A percentile compares a stretch with the other conserved stretches of the same genome.
Conservation (phyloP, 495 filamentous ascomycete species). For the Aspergillus ellipticus region DNA sequence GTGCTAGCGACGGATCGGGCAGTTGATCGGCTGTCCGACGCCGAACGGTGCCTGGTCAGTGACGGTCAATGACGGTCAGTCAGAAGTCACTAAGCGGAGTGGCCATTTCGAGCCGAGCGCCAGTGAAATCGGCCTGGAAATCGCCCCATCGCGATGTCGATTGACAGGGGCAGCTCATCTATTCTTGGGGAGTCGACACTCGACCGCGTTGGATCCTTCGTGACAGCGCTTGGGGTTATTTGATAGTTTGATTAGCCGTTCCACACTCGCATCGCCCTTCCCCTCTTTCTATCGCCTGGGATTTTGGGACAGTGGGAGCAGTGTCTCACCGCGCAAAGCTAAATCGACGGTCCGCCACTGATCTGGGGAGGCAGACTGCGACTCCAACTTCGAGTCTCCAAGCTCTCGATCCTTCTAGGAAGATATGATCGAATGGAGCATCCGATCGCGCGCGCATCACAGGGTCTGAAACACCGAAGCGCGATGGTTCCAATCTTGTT, state of each 20-base stretch:
- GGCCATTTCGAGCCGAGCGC: not conserved
- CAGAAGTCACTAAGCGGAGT: not conserved
- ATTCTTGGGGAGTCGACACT: not conserved
- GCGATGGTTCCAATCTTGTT: not conserved
- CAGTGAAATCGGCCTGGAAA: not conserved
- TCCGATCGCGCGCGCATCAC: not conserved
- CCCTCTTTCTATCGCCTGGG: too few species aligned
- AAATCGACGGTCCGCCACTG: too few species aligned
- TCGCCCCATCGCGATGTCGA: slow-evolving; percentile 1
- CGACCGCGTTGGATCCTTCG: not conserved
- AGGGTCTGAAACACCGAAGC: not conserved
- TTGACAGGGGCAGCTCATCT: not conserved
- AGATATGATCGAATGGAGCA: not conserved
- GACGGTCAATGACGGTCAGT: too few species aligned
- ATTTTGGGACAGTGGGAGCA: too few species aligned
- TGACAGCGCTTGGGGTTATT: not conserved
- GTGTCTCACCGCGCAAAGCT: too few species aligned
- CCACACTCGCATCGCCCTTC: not conserved
- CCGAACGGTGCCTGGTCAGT: too few species aligned
- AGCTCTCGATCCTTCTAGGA: not conserved
- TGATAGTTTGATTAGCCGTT: not conserved
- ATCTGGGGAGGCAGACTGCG: not conserved
- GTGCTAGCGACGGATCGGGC: slow-evolving; percentile 4
- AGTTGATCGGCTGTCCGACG: slow-evolving; percentile 9
- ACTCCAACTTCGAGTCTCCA: not conserved